These are phyloP conservation scores for Candida pseudofarinosa DNA, from an alignment of 805 yeast species.

Conservation along the genomic window DNA sequence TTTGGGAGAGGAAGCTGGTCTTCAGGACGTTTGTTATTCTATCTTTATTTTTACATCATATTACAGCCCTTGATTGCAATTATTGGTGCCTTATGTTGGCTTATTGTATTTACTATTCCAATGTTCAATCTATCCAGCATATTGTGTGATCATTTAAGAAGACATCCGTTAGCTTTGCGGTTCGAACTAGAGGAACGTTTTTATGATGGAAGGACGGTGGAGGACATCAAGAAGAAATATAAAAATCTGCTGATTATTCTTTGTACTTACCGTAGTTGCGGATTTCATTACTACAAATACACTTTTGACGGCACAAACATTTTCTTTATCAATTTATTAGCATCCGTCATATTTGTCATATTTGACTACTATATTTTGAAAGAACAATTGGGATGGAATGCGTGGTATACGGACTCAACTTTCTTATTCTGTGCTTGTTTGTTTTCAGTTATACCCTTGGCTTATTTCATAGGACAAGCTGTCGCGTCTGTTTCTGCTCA, in stretches of 20 bases:
- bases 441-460: conserved; percentile 84
- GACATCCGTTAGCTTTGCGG: conserved; percentile 87
- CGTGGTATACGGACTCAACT: conserved; percentile 55
- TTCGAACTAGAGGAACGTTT: conserved; percentile 58
- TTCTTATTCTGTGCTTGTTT: conserved; percentile 72
- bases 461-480: conserved; percentile 97
- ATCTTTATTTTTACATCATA: conserved; percentile 60
- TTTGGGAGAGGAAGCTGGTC: conserved; percentile 96
- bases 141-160: conserved; percentile 70
- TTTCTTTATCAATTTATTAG: conserved; percentile 79
- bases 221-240: conserved; percentile 21
- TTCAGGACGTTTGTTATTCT: conserved; percentile 74
- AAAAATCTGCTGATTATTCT: conserved; percentile 62
- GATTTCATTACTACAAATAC: conserved; percentile 90
- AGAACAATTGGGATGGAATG: conserved; percentile 33
- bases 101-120: conserved; percentile 84
- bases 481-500: conserved; percentile 99
- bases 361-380: conserved; percentile 67
- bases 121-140: conserved; percentile 78
- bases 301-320: conserved; percentile 96
- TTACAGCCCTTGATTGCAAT: conserved; percentile 62
- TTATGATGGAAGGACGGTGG: conserved; percentile 26
- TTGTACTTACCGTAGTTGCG: conserved; percentile 90
- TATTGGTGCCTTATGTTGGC: conserved; percentile 67
- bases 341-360: conserved; percentile 77